A percentile compares a stretch with the other conserved stretches of the same genome.
Evolutionary conservation across 139 green algal genomes (phyloP).

Genomic region (Chlamydomonas urium): DNA sequence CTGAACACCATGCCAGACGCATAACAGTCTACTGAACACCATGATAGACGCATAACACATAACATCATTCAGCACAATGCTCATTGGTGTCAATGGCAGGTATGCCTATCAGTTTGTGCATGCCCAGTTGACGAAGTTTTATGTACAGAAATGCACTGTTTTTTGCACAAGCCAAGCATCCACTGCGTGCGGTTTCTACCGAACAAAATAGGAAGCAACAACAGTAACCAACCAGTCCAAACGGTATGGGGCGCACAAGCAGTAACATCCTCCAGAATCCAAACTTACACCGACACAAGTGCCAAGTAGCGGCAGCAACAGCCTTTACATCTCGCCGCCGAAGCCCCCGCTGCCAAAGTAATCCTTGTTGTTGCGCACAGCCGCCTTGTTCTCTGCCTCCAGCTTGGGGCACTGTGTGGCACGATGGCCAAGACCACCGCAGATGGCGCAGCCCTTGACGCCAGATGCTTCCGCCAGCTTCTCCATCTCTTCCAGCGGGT

Average conservation of each 20-base stretch:
- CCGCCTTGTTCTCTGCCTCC: slow-evolving; percentile 56
- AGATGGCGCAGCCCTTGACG: slow-evolving; percentile 91
- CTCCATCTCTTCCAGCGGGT: slow-evolving; percentile 82
- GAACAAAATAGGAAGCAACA: neutral
- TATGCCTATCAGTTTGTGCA: too few relatives aligned
- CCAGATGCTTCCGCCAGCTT: slow-evolving; percentile 67
- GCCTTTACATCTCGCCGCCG: slow-evolving; percentile 74
- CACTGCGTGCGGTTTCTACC: too few relatives aligned
- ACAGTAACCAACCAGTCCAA: neutral
- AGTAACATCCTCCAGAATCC: neutral
- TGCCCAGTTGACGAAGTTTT: too few relatives aligned
- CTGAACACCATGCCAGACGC: too few relatives aligned
- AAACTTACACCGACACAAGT: too few relatives aligned
- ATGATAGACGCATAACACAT: too few relatives aligned
- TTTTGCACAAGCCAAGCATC: too few relatives aligned
- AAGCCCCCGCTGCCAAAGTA: slow-evolving; percentile 78
- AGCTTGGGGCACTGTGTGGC: slow-evolving; percentile 96
- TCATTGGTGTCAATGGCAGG: too few relatives aligned
- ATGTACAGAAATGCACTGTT: too few relatives aligned
- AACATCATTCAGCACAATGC: too few relatives aligned
- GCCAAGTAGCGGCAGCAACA: too few relatives aligned
- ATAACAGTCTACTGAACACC: too few relatives aligned
- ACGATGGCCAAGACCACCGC: slow-evolving; percentile 94
- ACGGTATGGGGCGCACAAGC: neutral
- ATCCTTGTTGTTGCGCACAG: slow-evolving; percentile 61